A percentile compares a stretch with the other conserved stretches of the same genome.
phyloP scores from a whole-genome alignment of 176 grass and related monocot genomes.

The Bolboschoenus planiculmis region DNA sequence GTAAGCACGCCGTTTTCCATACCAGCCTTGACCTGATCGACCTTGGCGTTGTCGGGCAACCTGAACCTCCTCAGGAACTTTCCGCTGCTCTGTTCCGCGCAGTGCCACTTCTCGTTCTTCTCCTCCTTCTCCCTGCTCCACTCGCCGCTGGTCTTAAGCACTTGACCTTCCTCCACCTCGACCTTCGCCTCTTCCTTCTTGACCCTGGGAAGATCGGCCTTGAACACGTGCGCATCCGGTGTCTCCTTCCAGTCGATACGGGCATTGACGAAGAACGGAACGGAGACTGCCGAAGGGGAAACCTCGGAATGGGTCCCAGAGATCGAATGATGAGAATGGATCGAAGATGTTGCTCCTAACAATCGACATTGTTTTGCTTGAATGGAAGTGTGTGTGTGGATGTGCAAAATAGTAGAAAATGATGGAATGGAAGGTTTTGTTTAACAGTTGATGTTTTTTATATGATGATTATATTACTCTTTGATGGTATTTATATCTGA shows the following conservation, averaged over 20 bases:
- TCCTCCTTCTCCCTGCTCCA: constrained; percentile 6
- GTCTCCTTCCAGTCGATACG: constrained; percentile 56
- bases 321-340: background rate
- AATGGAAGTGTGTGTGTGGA: background rate
- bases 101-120: constrained; percentile 6
- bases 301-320: constrained; percentile 14
- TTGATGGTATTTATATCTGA: background rate
- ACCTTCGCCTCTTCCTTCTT: constrained; percentile 20
- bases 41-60: constrained; percentile 5
- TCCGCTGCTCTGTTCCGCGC: constrained; percentile 44
- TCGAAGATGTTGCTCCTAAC: constrained; percentile 10
- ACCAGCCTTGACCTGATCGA: background rate
- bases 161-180: background rate
- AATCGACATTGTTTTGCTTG: background rate
- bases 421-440: background rate
- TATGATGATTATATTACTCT: background rate
- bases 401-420: background rate
- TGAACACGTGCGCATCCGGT: background rate
- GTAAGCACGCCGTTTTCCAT: constrained; percentile 50
- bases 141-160: constrained; percentile 2
- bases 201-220: background rate
- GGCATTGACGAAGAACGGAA: background rate
- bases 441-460: background rate
- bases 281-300: background rate
- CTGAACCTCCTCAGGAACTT: constrained; percentile 24